These are phyloP conservation scores for Metschnikowia cerradonensis DNA, from an alignment of 805 yeast genomes.

Conservation along the genomic window DNA sequence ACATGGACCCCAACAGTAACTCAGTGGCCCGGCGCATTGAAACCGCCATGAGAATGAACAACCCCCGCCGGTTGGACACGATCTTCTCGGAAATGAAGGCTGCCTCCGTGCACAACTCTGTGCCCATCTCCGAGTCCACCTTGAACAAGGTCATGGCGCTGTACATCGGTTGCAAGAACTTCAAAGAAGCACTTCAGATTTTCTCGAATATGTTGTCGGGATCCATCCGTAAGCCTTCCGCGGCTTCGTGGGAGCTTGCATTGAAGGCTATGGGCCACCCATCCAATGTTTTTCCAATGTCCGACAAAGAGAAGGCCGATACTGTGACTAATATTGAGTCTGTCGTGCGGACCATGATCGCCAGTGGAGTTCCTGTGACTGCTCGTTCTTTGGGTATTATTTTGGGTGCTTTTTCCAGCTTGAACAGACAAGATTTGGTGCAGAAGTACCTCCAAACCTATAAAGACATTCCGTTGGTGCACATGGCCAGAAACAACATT, in stretches of 20 bases:
- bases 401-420: slow-evolving; percentile 44
- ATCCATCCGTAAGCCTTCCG: slow-evolving; percentile 37
- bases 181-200: slow-evolving; percentile 37
- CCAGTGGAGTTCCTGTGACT: slow-evolving; percentile 35
- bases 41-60: slow-evolving; percentile 17
- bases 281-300: slow-evolving; percentile 23
- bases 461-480: slow-evolving; percentile 30
- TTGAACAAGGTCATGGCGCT: slow-evolving; percentile 44
- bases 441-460: slow-evolving; percentile 33
- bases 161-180: slow-evolving; percentile 33
- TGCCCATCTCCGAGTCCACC: slow-evolving; percentile 38
- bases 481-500: slow-evolving; percentile 41
- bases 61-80: slow-evolving; percentile 18
- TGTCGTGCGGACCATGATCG: slow-evolving; percentile 28
- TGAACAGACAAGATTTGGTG: slow-evolving; percentile 40
- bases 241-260: slow-evolving; percentile 57
- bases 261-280: slow-evolving; percentile 46
- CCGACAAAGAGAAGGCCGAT: slow-evolving; percentile 23
- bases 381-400: slow-evolving; percentile 46
- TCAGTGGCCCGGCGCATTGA: slow-evolving; percentile 22
- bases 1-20: slow-evolving; percentile 33
- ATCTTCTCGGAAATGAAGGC: slow-evolving; percentile 25
- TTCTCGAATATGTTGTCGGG: slow-evolving; percentile 48
- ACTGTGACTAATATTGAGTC: slow-evolving; percentile 23
- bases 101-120: slow-evolving; percentile 23